phyloP scores from a whole-genome alignment of 2,329 filamentous ascomycete species.

The Orbilia javanica region DNA sequence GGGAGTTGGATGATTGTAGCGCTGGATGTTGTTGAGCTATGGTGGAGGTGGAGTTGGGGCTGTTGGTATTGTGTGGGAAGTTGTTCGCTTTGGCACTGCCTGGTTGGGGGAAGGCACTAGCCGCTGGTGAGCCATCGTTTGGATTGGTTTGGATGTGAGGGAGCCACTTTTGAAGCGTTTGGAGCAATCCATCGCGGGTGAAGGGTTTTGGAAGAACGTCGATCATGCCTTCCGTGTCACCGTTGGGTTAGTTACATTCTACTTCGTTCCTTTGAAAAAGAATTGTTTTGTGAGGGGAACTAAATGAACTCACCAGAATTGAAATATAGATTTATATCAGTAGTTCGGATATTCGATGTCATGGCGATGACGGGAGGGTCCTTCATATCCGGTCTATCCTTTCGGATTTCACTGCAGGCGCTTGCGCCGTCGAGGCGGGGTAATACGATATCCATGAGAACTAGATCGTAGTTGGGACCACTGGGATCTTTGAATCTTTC shows the following conservation, averaged over 20 bases:
- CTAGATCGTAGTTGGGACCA: slow-evolving; percentile 73
- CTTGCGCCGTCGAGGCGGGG: slow-evolving; percentile 94
- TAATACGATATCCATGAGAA: slow-evolving; percentile 97
- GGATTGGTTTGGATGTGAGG: slow-evolving; percentile 69
- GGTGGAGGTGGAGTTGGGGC: neutral
- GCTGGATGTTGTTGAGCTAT: slow-evolving; percentile 6
- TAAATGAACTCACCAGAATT: slow-evolving; percentile 79
- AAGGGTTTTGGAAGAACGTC: slow-evolving; percentile 97
- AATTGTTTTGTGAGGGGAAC: neutral
- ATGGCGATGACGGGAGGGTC: slow-evolving; percentile 93
- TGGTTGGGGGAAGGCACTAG: neutral
- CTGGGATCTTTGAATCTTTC: slow-evolving; percentile 74
- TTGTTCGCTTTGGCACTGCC: slow-evolving; percentile 63
- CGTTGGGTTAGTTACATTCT: too few relatives aligned
- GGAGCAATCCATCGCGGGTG: slow-evolving; percentile 85
- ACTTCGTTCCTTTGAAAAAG: too few relatives aligned
- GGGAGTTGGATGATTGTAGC: slow-evolving; percentile 25
- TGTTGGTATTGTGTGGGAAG: slow-evolving; percentile 1
- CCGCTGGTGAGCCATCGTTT: slow-evolving; percentile 73
- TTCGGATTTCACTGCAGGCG: slow-evolving; percentile 89
- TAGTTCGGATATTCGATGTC: slow-evolving; percentile 97
- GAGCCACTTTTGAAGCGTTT: slow-evolving; percentile 91
- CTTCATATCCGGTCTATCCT: slow-evolving; percentile 62
- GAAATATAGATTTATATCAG: slow-evolving; percentile 97
- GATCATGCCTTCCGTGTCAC: slow-evolving; percentile 81